Evolutionary conservation across 2,329 filamentous ascomycete species (phyloP), one percentile per base, ranked within the genome.

Genomic region (Mycogone perniciosa): DNA sequence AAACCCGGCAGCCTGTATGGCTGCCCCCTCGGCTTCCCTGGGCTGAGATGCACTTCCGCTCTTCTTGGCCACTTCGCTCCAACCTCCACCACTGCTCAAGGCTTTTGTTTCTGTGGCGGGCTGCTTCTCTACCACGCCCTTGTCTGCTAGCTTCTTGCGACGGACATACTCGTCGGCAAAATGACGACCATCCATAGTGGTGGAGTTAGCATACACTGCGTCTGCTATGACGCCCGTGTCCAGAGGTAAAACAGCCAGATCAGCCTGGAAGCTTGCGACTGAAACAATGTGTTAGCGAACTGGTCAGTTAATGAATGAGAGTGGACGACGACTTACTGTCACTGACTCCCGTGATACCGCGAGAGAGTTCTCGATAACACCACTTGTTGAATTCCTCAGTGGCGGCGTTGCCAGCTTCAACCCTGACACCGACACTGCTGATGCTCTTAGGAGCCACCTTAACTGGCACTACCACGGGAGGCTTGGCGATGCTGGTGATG

Each of bases 1-100:
- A 74, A 96, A 97, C 45, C 81, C 81, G 7, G 85, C 78, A 37
- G 61, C 71, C 59, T 70, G 75, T 59, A 72, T 70, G 10, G 34
- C 46, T 29, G 62, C 62, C 59, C 69, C 62, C 67, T 65, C 66
- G 65, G 59, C 71, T 31, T 78, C 77, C 54, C 74, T 75, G 46
- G 55, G 50, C 48, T 60, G 59, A 46, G 54, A 56, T 44, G 67
- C 65, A 50, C 74, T 72, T 49, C 73, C 71, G 44, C 87, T 86
- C 77, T 96, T 96, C 84, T 97, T 97, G 1, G 93, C 93, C 47
- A 99, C 93, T 71, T 97, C 93, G 60, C 80, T 96, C 93, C 93
- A 99, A 20, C 92, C 92, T 50, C 88, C 84, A 29, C 76, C 72
- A 29, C 71, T 63, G 45, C 70, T 57, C 67, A 73, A 54, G 60